These are phyloP conservation scores for Arctium lappa DNA, from an alignment of 129 eudicot genomes.

Conservation along the genomic window DNA sequence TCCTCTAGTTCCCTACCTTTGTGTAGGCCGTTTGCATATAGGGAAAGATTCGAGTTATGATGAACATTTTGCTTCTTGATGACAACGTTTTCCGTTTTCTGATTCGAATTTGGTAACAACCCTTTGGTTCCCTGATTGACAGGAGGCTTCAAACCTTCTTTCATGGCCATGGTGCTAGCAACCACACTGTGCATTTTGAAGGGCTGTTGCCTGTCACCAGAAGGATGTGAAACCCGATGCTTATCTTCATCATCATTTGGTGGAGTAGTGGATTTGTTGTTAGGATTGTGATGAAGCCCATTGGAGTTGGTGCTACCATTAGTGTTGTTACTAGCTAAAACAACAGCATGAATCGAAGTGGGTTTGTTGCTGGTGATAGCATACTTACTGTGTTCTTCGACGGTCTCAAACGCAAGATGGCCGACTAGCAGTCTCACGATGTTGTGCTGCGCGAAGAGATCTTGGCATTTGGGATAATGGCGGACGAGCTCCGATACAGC, in stretches of 20 bases:
- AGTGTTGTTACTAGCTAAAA: conserved; percentile 36
- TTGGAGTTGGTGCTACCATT: neutral
- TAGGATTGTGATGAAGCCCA: conserved; percentile 3
- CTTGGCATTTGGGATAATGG: conserved; percentile 35
- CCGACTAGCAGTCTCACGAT: conserved; percentile 43
- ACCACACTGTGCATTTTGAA: conserved; percentile 41
- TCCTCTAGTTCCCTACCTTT: conserved; percentile 48
- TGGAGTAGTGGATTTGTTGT: neutral
- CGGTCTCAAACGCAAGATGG: conserved; percentile 46
- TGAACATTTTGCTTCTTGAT: conserved; percentile 30
- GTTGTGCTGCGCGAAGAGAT: conserved; percentile 40
- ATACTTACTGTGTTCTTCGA: conserved; percentile 52
- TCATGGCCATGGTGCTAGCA: conserved; percentile 36
- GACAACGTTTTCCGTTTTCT: conserved; percentile 9
- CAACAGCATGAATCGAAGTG: conserved; percentile 40
- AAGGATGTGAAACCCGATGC: conserved; percentile 28
- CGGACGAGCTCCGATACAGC: conserved; percentile 44
- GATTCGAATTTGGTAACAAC: neutral
- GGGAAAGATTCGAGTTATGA: conserved; percentile 20
- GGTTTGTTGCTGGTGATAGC: conserved; percentile 39
- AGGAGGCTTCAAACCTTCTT: conserved; percentile 19
- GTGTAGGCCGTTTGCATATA: conserved; percentile 18
- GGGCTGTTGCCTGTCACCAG: conserved; percentile 25
- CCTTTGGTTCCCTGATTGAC: conserved; percentile 1
- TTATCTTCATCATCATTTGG: conserved; percentile 24